A percentile compares a stretch with the other conserved stretches of the same genome.
Evolutionary conservation across 495 filamentous ascomycete species (phyloP).

Genomic region (Chlorociboria aeruginascens): DNA sequence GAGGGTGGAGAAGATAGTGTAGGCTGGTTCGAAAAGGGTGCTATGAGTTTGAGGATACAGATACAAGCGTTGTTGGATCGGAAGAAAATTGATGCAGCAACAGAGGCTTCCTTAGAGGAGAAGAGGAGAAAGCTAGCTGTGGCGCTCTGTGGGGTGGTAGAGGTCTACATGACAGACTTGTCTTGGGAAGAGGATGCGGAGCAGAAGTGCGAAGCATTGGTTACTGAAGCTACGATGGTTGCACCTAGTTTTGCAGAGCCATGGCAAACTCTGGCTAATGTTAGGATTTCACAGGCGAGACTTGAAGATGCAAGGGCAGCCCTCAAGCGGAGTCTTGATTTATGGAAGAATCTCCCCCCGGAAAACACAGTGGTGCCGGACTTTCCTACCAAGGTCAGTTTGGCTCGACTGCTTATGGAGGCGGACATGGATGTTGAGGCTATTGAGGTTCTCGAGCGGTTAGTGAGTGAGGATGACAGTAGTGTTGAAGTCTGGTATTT

Average conservation of each 20-base stretch:
- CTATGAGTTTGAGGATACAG: slow-evolving; percentile 50
- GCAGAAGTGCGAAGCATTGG: slow-evolving; percentile 64
- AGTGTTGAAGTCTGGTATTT: slow-evolving; percentile 96
- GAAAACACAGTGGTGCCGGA: slow-evolving; percentile 52
- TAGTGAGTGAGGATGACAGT: slow-evolving; percentile 79
- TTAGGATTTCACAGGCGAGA: slow-evolving; percentile 77
- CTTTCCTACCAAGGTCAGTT: slow-evolving; percentile 70
- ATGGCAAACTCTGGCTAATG: slow-evolving; percentile 84
- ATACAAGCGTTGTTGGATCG: slow-evolving; percentile 42
- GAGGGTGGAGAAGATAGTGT: slow-evolving; percentile 77
- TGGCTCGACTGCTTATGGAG: slow-evolving; percentile 81
- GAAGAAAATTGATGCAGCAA: slow-evolving; percentile 20
- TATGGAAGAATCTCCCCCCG: slow-evolving; percentile 67
- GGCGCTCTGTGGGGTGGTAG: slow-evolving; percentile 78
- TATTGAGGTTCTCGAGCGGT: slow-evolving; percentile 67
- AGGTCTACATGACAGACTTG: slow-evolving; percentile 98
- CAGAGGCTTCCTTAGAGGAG: slow-evolving; percentile 42
- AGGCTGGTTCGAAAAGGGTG: slow-evolving; percentile 77
- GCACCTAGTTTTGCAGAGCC: slow-evolving; percentile 67
- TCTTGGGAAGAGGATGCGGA: slow-evolving; percentile 87
- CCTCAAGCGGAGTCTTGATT: slow-evolving; percentile 56
- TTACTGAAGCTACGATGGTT: slow-evolving; percentile 74
- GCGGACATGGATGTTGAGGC: slow-evolving; percentile 75
- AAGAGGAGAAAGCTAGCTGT: slow-evolving; percentile 69
- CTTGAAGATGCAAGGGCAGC: slow-evolving; percentile 68